Evolutionary conservation across 768 basidiomycete species (phyloP).

Genomic region (Leucocoprinus leucothites): DNA sequence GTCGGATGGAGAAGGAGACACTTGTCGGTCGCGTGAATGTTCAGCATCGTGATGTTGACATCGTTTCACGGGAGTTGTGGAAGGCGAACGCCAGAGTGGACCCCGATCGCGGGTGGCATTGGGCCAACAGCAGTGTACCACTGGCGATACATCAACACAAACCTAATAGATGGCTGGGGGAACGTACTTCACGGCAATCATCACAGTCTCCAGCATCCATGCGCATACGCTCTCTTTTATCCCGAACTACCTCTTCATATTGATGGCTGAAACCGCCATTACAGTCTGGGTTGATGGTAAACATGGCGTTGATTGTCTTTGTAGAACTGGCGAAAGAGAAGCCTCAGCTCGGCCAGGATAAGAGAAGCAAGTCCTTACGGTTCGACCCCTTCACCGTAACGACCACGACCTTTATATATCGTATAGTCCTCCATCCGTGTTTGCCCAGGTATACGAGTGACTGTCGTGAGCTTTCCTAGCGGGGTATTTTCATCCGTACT

Average conservation of each 20-base stretch:
- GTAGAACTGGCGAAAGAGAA: slow-evolving; percentile 21
- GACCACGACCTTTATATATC: slow-evolving; percentile 13
- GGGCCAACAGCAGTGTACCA: slow-evolving; percentile 79
- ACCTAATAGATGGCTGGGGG: not conserved
- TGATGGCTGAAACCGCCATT: slow-evolving; percentile 68
- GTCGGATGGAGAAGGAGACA: slow-evolving; percentile 12
- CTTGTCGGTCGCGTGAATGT: slow-evolving; percentile 8
- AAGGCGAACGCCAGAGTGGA: slow-evolving; percentile 74
- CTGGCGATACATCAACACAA: slow-evolving; percentile 33
- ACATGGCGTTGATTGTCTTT: slow-evolving; percentile 58
- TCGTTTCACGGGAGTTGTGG: slow-evolving; percentile 28
- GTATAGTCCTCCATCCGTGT: slow-evolving; percentile 9
- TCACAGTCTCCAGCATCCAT: slow-evolving; percentile 82
- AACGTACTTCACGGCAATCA: slow-evolving; percentile 69
- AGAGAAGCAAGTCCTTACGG: slow-evolving; percentile 22
- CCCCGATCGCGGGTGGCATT: slow-evolving; percentile 61
- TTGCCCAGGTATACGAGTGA: not conserved
- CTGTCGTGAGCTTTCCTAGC: not conserved
- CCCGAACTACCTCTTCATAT: slow-evolving; percentile 76
- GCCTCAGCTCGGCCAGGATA: not conserved
- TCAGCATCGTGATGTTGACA: slow-evolving; percentile 23
- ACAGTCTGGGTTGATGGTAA: slow-evolving; percentile 58
- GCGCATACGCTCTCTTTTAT: slow-evolving; percentile 54
- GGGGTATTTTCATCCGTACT: slow-evolving; percentile 10
- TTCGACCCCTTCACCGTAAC: slow-evolving; percentile 13